Conservation (phyloP, 2,329 filamentous ascomycete species). For the Zelopaecilomyces penicillatus region DNA sequence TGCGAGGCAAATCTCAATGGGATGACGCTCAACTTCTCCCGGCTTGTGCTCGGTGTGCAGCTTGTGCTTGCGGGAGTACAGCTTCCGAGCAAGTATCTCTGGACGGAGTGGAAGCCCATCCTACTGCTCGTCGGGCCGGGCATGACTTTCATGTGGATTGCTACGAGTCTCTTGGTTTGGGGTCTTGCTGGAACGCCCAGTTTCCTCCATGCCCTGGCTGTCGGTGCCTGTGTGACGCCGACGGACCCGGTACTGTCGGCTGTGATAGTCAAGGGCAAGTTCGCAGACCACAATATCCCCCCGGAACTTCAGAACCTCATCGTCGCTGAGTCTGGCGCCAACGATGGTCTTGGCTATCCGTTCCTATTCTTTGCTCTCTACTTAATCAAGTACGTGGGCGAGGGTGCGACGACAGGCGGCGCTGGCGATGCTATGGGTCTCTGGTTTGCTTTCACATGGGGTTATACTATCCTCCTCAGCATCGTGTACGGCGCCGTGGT, state of each 20-base stretch:
- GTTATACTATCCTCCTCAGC: constrained; percentile 73
- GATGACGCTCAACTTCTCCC: constrained; percentile 76
- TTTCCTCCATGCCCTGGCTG: constrained; percentile 69
- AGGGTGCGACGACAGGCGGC: constrained; percentile 50
- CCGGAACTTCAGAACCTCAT: constrained; percentile 73
- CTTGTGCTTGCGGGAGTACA: constrained; percentile 83
- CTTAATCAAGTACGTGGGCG: constrained; percentile 65
- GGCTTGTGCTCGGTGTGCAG: constrained; percentile 83
- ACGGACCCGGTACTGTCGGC: constrained; percentile 85
- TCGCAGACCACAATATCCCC: constrained; percentile 84
- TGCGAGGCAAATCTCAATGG: constrained; percentile 51
- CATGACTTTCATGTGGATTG: constrained; percentile 82
- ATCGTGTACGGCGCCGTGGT: constrained; percentile 67
- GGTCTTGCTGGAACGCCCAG: constrained; percentile 60
- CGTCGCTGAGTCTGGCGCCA: constrained; percentile 75
- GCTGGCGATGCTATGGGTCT: constrained; percentile 59
- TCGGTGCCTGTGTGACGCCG: constrained; percentile 83
- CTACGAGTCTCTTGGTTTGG: constrained; percentile 72
- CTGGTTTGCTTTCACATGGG: constrained; percentile 83
- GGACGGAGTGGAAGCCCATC: constrained; percentile 69
- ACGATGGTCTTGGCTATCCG: constrained; percentile 82
- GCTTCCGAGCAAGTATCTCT: constrained; percentile 73
- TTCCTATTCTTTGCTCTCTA: constrained; percentile 82
- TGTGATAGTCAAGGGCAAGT: constrained; percentile 87
- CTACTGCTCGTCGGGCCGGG: constrained; percentile 69